Percentiles rank a stretch among this genome's conserved stretches.
phyloP scores from a whole-genome alignment of 2,329 filamentous ascomycete genomes.

The Nigrospora osmanthi region DNA sequence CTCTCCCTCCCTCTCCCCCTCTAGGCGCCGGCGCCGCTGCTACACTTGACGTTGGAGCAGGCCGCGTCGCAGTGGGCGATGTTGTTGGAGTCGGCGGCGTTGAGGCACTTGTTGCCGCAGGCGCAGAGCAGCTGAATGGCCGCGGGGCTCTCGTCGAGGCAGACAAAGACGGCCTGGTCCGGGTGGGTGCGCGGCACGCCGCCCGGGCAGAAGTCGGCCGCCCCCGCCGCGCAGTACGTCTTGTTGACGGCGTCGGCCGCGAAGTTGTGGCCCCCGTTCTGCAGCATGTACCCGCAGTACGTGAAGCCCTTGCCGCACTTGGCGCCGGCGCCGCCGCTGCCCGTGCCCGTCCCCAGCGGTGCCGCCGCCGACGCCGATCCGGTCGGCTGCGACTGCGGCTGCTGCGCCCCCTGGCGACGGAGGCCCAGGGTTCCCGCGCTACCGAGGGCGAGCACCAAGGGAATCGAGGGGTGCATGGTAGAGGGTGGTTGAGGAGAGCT shows the following conservation, averaged over 20 bases:
- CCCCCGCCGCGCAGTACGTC: slow-evolving; percentile 17
- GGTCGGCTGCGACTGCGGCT: not conserved
- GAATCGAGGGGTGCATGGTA: too few relatives aligned
- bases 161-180: slow-evolving; percentile 20
- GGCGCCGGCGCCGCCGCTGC: slow-evolving; percentile 6
- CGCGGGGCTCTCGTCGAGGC: slow-evolving; percentile 20
- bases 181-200: slow-evolving; percentile 16
- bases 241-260: slow-evolving; percentile 14
- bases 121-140: slow-evolving; percentile 19
- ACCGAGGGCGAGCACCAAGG: too few relatives aligned
- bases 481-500: too few relatives aligned
- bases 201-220: slow-evolving; percentile 15
- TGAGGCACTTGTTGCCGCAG: slow-evolving; percentile 18
- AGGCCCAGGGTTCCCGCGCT: too few relatives aligned
- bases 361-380: not conserved
- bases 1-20: too few relatives aligned
- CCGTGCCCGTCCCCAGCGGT: not conserved
- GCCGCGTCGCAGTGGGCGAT: slow-evolving; percentile 22
- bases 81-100: slow-evolving; percentile 18
- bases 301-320: slow-evolving; percentile 24
- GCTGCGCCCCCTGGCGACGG: too few relatives aligned
- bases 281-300: slow-evolving; percentile 23
- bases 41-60: slow-evolving; percentile 12
- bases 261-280: slow-evolving; percentile 17
- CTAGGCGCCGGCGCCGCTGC: too few relatives aligned